Base-by-base conservation (phyloP, 768 basidiomycete genomes). In the Lentinula sp. region DNA sequence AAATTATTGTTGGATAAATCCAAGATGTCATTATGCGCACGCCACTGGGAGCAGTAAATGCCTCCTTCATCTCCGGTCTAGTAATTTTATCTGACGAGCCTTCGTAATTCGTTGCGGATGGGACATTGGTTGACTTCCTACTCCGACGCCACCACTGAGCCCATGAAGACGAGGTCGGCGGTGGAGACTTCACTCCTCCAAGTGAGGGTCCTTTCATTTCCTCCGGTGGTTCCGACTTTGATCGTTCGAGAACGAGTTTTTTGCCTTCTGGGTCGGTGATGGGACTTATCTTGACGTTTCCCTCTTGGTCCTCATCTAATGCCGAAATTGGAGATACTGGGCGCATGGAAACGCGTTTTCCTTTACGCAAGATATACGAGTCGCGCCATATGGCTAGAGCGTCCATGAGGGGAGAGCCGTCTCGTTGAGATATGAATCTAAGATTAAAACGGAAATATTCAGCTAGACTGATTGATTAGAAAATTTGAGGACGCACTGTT, bases 121-220 rank as follows among this genome's bases (percentile, higher is more conserved):
- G 53, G 57, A 20, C 46, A 12, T 48, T 48, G 18, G 46, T 48
- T 9, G 23, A 67, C 69, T 77, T 57, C 73, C 78, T 73, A 71
- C 84, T 87, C 18, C 89, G 78, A 62, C 82, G 85, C 91, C 90
- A 95, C 93, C 92, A 93, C 42, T 85, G 81, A 41, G 83, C 83
- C 92, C 91, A 93, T n/a, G 86, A 87, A 0, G 83, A 81, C 13
- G 85, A 84, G 0, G 81, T 80, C 4, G 83, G 72, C 59, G 75
- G 80, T 9, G 39, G 55, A 66, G 79, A 78, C 41, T 70, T 63
- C 8, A 63, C 59, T 23, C 62, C 37, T n/a, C 57, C 63, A n/a
- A 45, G 49, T 3, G 66, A 62, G 32, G 68, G 62, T 15, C 61
- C 37, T 58, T 63, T 61, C 3, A 64, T 62, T 13, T 67, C 66